phyloP scores from a whole-genome alignment of 495 filamentous ascomycete species.

The Podospora tetraspora region DNA sequence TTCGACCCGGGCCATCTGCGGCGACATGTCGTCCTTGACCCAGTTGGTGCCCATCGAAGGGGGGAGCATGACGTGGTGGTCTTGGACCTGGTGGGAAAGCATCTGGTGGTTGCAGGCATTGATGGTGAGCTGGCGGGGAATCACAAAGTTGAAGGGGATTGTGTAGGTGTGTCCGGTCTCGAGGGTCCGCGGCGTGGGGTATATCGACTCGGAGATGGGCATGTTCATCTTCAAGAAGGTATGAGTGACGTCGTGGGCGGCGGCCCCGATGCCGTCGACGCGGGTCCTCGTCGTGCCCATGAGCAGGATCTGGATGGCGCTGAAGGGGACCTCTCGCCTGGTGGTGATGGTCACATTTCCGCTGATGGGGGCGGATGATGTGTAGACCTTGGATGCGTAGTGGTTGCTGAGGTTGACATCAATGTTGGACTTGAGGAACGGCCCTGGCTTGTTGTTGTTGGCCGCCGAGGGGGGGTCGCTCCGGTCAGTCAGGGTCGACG shows the following conservation, averaged over 20 bases:
- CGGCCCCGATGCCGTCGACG: slow-evolving; percentile 39
- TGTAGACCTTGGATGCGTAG: slow-evolving; percentile 45
- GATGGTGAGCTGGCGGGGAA: slow-evolving; percentile 66
- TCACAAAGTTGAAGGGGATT: slow-evolving; percentile 83
- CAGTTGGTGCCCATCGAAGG: slow-evolving; percentile 70
- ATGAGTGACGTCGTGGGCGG: slow-evolving; percentile 42
- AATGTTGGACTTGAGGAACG: slow-evolving; percentile 34
- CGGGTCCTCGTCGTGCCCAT: slow-evolving; percentile 55
- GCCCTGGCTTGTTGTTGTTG: neutral
- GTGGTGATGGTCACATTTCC: slow-evolving; percentile 52
- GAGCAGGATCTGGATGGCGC: slow-evolving; percentile 73
- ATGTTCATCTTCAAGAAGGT: slow-evolving; percentile 77
- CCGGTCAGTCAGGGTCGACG: slow-evolving; percentile 13
- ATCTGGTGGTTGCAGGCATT: slow-evolving; percentile 45
- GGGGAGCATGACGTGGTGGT: slow-evolving; percentile 71
- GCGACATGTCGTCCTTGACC: slow-evolving; percentile 72
- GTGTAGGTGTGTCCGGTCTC: slow-evolving; percentile 61
- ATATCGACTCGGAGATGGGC: slow-evolving; percentile 63
- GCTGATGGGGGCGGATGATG: slow-evolving; percentile 41
- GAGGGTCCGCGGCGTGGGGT: slow-evolving; percentile 65
- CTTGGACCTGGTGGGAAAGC: slow-evolving; percentile 53
- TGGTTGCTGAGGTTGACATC: slow-evolving; percentile 43
- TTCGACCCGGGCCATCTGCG: slow-evolving; percentile 69
- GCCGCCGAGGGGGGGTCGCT: slow-evolving; percentile 9
- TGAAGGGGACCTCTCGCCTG: slow-evolving; percentile 64